phyloP scores from a whole-genome alignment of 148 eudicot species.

The Selenicereus undatus region DNA sequence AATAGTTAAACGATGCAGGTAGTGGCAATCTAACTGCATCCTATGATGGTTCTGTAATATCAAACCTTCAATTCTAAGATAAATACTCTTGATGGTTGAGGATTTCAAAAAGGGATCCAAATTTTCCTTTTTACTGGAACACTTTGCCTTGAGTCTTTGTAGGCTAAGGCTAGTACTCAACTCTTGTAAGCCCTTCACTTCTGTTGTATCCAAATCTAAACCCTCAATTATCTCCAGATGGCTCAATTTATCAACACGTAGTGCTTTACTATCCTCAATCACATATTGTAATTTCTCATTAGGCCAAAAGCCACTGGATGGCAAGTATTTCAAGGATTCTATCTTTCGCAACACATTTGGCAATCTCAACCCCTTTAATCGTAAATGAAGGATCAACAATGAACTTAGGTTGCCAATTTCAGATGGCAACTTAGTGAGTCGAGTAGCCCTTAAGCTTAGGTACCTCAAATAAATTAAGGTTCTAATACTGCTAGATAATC shows the following conservation, averaged over 20 bases:
- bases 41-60: background rate
- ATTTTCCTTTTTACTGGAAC: background rate
- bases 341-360: constrained; percentile 15
- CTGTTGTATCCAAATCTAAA: constrained; percentile 7
- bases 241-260: background rate
- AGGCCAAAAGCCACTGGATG: too few relatives aligned
- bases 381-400: constrained; percentile 18
- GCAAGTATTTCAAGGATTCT: constrained; percentile 3
- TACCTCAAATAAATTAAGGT: constrained; percentile 7
- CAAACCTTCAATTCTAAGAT: background rate
- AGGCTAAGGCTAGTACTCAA: background rate
- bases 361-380: background rate
- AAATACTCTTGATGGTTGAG: background rate
- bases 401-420: constrained; percentile 14
- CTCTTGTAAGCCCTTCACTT: background rate
- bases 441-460: constrained; percentile 11
- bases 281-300: too few relatives aligned
- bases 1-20: background rate
- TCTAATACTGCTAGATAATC: constrained; percentile 2
- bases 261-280: background rate
- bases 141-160: background rate
- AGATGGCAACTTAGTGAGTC: background rate
- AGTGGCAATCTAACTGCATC: background rate
- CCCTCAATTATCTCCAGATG: constrained; percentile 9
- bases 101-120: constrained; percentile 4